A percentile compares a stretch with the other conserved stretches of the same genome.
phyloP scores from a whole-genome alignment of 2,329 filamentous ascomycete species.

The Bipolaris gigantea region DNA sequence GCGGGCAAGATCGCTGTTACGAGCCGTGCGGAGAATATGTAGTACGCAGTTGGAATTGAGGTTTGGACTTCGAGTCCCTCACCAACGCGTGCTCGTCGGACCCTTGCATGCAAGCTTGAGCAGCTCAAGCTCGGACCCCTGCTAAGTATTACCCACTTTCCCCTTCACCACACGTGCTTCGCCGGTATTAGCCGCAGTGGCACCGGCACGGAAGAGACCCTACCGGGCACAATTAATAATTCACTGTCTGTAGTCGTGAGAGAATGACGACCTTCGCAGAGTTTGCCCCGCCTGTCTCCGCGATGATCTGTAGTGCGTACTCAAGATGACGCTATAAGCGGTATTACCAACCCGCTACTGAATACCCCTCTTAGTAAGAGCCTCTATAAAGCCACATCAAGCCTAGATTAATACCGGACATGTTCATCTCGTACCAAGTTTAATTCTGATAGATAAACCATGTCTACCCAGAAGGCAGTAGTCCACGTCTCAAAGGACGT shows the following conservation, averaged over 20 bases:
- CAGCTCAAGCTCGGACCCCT: constrained; percentile 5
- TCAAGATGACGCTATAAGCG: not conserved
- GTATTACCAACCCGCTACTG: constrained; percentile 9
- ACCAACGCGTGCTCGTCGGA: constrained; percentile 4
- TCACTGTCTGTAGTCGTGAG: not conserved
- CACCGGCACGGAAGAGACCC: not conserved
- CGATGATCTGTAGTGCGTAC: not conserved
- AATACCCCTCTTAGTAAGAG: not conserved
- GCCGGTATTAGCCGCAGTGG: not conserved
- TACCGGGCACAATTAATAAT: not conserved
- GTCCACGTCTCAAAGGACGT: constrained; percentile 31
- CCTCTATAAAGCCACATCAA: too few species aligned
- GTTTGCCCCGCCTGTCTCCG: not conserved
- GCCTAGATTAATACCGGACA: too few species aligned
- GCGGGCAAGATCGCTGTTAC: not conserved
- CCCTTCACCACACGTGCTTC: not conserved
- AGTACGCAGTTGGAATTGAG: not conserved
- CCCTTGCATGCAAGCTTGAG: constrained; percentile 7
- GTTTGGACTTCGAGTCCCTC: not conserved
- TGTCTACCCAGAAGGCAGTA: constrained; percentile 40
- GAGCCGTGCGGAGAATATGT: not conserved
- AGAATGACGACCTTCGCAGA: not conserved
- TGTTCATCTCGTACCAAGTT: too few species aligned
- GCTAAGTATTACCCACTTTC: not conserved
- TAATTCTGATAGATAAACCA: not conserved